Evolutionary conservation across 106 monocot species (phyloP).

Genomic region (Allium fistulosum): DNA sequence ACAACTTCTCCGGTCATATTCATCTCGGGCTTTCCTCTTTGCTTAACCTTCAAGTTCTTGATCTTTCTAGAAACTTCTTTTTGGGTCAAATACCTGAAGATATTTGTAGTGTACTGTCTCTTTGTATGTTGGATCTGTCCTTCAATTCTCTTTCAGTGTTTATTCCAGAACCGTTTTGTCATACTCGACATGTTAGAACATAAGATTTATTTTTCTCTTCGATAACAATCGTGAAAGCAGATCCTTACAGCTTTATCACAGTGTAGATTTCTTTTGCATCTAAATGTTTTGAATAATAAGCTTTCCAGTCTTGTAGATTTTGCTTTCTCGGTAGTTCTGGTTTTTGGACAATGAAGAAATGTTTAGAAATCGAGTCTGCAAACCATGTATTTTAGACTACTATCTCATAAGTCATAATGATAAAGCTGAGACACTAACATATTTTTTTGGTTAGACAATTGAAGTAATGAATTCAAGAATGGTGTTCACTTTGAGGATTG

Average conservation of each 20-base stretch:
- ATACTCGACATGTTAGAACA: slow-evolving; percentile 12
- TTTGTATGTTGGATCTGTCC: slow-evolving; percentile 6
- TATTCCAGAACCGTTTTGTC: slow-evolving; percentile 7
- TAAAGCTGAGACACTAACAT: no score
- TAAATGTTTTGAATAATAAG: slow-evolving; percentile 60
- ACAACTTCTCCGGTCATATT: slow-evolving; percentile 8
- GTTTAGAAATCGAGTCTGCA: no score
- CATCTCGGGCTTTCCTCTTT: slow-evolving; percentile 1
- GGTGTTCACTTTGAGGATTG: no score
- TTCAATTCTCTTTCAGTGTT: slow-evolving; percentile 6
- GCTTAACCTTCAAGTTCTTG: slow-evolving; percentile 39
- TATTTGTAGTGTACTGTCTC: slow-evolving; percentile 7
- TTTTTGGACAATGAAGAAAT: no score
- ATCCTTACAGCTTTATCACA: slow-evolving; percentile 30
- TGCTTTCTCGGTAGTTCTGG: not conserved
- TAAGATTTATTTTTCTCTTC: slow-evolving; percentile 46
- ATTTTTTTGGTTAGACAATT: no score
- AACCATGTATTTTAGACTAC: no score
- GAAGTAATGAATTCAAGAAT: no score
- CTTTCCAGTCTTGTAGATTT: slow-evolving; percentile 52
- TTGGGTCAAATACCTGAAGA: slow-evolving; percentile 37
- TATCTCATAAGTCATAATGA: no score
- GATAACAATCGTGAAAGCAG: slow-evolving; percentile 38
- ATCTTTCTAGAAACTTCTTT: slow-evolving; percentile 53
- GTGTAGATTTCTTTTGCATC: slow-evolving; percentile 37